Evolutionary conservation across 2,329 filamentous ascomycete species (phyloP).

Genomic region (Trichoderma sp.): DNA sequence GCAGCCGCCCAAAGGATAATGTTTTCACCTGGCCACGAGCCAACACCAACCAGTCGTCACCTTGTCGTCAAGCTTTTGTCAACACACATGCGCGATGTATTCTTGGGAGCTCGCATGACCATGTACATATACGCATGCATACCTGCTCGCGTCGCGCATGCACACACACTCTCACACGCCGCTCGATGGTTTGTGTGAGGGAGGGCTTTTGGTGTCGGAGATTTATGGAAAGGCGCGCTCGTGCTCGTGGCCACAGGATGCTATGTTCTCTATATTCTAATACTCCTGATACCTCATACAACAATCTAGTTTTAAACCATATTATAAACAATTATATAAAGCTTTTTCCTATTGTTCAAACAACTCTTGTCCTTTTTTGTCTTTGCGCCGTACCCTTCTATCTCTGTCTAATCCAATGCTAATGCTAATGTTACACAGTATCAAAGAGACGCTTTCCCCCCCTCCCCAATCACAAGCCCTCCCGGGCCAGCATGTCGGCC

Average conservation of each 20-base stretch:
- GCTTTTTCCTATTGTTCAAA: slow-evolving; percentile 10
- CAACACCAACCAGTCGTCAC: slow-evolving; percentile 12
- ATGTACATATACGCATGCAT: slow-evolving; percentile 13
- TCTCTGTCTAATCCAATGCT: background rate
- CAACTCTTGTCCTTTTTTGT: background rate
- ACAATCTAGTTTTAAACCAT: slow-evolving; percentile 18
- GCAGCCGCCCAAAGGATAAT: slow-evolving; percentile 11
- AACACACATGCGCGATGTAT: slow-evolving; percentile 6
- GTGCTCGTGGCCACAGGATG: slow-evolving; percentile 24
- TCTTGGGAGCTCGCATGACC: background rate
- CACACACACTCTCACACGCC: background rate
- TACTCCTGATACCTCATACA: slow-evolving; percentile 26
- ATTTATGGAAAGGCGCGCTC: slow-evolving; percentile 20
- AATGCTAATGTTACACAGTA: background rate
- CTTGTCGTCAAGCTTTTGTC: slow-evolving; percentile 15
- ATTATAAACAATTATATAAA: slow-evolving; percentile 5
- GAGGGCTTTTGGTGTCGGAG: slow-evolving; percentile 7
- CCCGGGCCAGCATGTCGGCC: slow-evolving; percentile 67
- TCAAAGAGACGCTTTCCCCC: background rate
- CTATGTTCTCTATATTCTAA: slow-evolving; percentile 28
- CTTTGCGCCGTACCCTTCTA: background rate
- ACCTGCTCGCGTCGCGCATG: background rate
- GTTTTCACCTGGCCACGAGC: slow-evolving; percentile 5
- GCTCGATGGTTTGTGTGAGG: background rate
- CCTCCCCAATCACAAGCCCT: slow-evolving; percentile 53